Evolutionary conservation across 495 filamentous ascomycete genomes (phyloP).

Genomic region (Sporormia fimetaria): DNA sequence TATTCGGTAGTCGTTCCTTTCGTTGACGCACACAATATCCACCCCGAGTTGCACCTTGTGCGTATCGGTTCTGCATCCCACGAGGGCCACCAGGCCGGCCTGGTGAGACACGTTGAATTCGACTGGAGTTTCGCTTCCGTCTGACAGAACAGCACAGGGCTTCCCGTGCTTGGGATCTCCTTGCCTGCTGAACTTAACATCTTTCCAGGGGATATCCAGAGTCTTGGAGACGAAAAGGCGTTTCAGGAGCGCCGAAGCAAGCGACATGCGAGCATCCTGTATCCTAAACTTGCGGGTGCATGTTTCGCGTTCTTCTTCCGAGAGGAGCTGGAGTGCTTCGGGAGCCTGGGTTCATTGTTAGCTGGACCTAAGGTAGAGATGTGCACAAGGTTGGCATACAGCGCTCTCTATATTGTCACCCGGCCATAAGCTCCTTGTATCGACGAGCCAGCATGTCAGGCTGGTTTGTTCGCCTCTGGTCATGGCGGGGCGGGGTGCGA

Average conservation of each 20-base stretch:
- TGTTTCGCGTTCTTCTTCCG: slow-evolving; percentile 37
- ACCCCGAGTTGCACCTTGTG: slow-evolving; percentile 31
- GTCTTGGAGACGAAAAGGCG: slow-evolving; percentile 56
- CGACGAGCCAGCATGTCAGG: slow-evolving; percentile 34
- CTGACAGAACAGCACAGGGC: slow-evolving; percentile 42
- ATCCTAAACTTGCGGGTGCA: slow-evolving; percentile 49
- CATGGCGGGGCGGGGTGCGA: no score
- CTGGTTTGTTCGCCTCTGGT: no score
- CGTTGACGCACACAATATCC: slow-evolving; percentile 59
- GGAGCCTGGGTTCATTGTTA: slow-evolving; percentile 40
- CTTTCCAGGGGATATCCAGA: slow-evolving; percentile 53
- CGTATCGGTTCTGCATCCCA: slow-evolving; percentile 35
- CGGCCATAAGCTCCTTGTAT: slow-evolving; percentile 32
- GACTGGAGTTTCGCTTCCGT: slow-evolving; percentile 32
- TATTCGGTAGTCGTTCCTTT: slow-evolving; percentile 47
- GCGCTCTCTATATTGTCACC: slow-evolving; percentile 30
- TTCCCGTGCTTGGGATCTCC: slow-evolving; percentile 45
- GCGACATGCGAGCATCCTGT: slow-evolving; percentile 53
- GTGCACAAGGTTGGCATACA: slow-evolving; percentile 5
- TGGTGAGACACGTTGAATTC: slow-evolving; percentile 89
- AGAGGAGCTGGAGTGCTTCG: slow-evolving; percentile 47
- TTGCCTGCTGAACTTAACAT: slow-evolving; percentile 49
- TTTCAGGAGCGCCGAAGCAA: slow-evolving; percentile 72
- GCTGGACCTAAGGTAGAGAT: neutral
- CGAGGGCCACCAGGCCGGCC: slow-evolving; percentile 59